phyloP scores from a whole-genome alignment of 1,139 yeast genomes.

The Debaryomyces sp. region DNA sequence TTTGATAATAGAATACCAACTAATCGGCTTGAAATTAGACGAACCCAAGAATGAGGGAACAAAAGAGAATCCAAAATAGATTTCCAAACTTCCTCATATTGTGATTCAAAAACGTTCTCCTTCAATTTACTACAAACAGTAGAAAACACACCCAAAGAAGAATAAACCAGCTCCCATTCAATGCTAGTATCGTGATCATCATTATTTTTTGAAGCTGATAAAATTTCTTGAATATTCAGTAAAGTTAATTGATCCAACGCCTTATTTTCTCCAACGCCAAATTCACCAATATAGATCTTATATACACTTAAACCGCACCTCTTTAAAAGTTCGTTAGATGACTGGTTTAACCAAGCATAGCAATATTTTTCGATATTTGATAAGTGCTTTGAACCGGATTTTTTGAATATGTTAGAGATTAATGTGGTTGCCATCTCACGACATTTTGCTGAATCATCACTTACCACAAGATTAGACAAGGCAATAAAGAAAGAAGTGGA shows the following conservation, averaged over 20 bases:
- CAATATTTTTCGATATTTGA: conserved; percentile 60
- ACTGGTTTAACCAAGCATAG: conserved; percentile 67
- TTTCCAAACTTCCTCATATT: conserved; percentile 50
- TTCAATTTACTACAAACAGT: conserved; percentile 35
- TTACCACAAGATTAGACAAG: conserved; percentile 72
- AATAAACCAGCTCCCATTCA: conserved; percentile 79
- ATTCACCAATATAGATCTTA: conserved; percentile 58
- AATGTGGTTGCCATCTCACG: conserved; percentile 81
- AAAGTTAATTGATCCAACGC: conserved; percentile 44
- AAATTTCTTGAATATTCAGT: conserved; percentile 36
- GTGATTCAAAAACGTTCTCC: conserved; percentile 30
- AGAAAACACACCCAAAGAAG: conserved; percentile 59
- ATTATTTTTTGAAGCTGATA: conserved; percentile 33
- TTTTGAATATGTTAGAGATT: conserved; percentile 56
- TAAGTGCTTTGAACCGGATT: conserved; percentile 44
- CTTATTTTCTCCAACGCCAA: conserved; percentile 45
- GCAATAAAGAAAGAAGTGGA: conserved; percentile 82
- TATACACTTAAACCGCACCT: conserved; percentile 81
- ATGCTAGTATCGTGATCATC: conserved; percentile 37
- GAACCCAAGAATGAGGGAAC: conserved; percentile 92
- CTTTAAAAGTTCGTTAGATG: conserved; percentile 54
- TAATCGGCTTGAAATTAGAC: conserved; percentile 69
- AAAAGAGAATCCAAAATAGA: conserved; percentile 58
- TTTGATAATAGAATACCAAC: conserved; percentile 54
- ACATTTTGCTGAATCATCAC: conserved; percentile 80